Conservation (phyloP, 768 basidiomycete species). For the Panaeolus cyanescens region DNA sequence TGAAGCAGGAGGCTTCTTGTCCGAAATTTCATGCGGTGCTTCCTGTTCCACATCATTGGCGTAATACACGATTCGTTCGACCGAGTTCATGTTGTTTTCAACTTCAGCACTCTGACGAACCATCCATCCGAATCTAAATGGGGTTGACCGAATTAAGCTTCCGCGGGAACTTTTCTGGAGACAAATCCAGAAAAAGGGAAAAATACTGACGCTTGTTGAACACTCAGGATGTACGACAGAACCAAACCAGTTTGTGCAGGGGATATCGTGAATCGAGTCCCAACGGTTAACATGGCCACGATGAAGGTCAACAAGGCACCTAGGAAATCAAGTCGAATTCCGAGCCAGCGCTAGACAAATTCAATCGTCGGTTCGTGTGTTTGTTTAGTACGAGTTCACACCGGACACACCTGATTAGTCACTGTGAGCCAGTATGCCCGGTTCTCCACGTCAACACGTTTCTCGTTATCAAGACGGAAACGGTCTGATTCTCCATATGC, state of each 20-base stretch:
- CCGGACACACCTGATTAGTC: slow-evolving; percentile 63
- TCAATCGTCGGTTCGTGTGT: neutral
- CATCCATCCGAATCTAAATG: slow-evolving; percentile 68
- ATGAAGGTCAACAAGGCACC: slow-evolving; percentile 72
- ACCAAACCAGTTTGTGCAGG: slow-evolving; percentile 78
- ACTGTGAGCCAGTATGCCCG: slow-evolving; percentile 88
- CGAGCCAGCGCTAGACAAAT: slow-evolving; percentile 71
- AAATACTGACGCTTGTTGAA: slow-evolving; percentile 62
- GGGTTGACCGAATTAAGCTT: slow-evolving; percentile 7
- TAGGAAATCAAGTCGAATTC: slow-evolving; percentile 86
- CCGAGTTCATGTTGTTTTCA: slow-evolving; percentile 94
- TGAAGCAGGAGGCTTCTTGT: slow-evolving; percentile 52
- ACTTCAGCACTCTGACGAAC: slow-evolving; percentile 81
- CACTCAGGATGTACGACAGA: slow-evolving; percentile 77
- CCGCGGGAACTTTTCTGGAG: slow-evolving; percentile 1
- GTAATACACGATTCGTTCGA: slow-evolving; percentile 84
- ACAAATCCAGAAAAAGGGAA: slow-evolving; percentile 2
- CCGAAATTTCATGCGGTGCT: slow-evolving; percentile 65
- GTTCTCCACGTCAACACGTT: slow-evolving; percentile 83
- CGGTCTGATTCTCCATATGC: slow-evolving; percentile 82
- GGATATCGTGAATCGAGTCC: slow-evolving; percentile 70
- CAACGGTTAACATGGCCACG: slow-evolving; percentile 80
- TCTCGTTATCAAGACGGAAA: slow-evolving; percentile 75
- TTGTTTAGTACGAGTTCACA: neutral
- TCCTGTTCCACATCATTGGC: slow-evolving; percentile 82